Evolutionary conservation across 1,284 basidiomycete genomes (phyloP).

Genomic region (Boletus smithii): DNA sequence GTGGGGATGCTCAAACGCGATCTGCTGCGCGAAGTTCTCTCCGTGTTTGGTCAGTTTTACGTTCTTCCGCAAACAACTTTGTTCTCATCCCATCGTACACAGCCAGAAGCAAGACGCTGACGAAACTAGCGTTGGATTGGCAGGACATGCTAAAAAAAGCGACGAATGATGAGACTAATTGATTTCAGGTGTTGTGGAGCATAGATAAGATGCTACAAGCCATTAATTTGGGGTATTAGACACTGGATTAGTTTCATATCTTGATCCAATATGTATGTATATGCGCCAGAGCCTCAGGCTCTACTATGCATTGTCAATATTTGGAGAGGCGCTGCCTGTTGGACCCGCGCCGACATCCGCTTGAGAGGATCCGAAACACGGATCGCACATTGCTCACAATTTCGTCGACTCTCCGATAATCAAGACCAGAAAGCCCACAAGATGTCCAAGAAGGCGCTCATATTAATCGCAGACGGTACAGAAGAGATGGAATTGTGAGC

Average conservation of each 20-base stretch:
- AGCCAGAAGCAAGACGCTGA: slow-evolving; percentile 72
- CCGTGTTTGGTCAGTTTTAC: slow-evolving; percentile 61
- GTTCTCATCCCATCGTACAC: slow-evolving; percentile 7
- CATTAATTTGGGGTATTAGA: slow-evolving; percentile 3
- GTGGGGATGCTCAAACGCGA: slow-evolving; percentile 75
- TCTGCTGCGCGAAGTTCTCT: slow-evolving; percentile 72
- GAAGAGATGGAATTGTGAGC: slow-evolving; percentile 86
- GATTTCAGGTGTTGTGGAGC: background rate
- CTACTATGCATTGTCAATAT: background rate
- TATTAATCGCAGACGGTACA: slow-evolving; percentile 85
- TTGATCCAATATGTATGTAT: slow-evolving; percentile 7
- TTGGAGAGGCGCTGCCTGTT: background rate
- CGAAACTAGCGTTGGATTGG: slow-evolving; percentile 73
- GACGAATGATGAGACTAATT: slow-evolving; percentile 42
- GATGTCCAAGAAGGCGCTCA: slow-evolving; percentile 48
- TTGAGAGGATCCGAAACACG: too few species aligned
- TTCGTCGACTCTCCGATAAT: background rate
- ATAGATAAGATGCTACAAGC: too few species aligned
- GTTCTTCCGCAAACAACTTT: background rate
- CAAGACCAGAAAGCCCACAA: slow-evolving; percentile 1
- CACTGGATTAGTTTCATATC: too few species aligned
- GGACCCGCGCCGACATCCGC: too few species aligned
- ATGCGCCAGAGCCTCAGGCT: background rate
- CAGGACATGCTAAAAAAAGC: slow-evolving; percentile 71
- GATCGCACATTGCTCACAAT: too few species aligned